These are phyloP conservation scores for Penicillium sp. DNA, from an alignment of 2,329 filamentous ascomycete species.

Conservation along the genomic window DNA sequence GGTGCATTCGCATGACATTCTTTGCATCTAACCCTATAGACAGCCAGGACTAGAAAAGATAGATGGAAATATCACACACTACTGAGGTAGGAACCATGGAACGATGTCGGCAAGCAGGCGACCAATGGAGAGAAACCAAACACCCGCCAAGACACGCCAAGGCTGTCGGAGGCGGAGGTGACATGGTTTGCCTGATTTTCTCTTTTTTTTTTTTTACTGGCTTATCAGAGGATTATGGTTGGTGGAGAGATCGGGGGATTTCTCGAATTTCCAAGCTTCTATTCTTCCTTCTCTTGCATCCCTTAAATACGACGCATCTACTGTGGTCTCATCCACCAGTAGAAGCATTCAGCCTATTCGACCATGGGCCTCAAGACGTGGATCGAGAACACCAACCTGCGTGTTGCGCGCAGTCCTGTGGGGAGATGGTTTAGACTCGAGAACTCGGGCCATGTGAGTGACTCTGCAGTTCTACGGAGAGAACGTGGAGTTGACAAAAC, in stretches of 20 bases:
- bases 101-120: too few relatives aligned
- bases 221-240: slow-evolving; percentile 18
- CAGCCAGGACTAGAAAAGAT: not conserved
- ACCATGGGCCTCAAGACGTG: slow-evolving; percentile 16
- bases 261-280: slow-evolving; percentile 1
- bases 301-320: slow-evolving; percentile 11
- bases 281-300: not conserved
- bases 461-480: not conserved
- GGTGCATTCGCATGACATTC: not conserved
- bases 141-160: slow-evolving; percentile 12
- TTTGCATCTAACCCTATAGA: not conserved
- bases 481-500: not conserved
- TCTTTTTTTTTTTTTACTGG: slow-evolving; percentile 12
- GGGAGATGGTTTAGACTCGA: slow-evolving; percentile 75
- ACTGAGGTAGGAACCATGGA: too few relatives aligned
- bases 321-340: not conserved
- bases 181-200: slow-evolving; percentile 11
- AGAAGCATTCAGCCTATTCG: not conserved
- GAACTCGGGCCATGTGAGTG: slow-evolving; percentile 71
- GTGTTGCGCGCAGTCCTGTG: slow-evolving; percentile 59
- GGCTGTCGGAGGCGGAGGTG: slow-evolving; percentile 6
- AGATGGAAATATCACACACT: too few relatives aligned
- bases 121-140: slow-evolving; percentile 9
- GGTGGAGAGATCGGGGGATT: slow-evolving; percentile 9
- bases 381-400: slow-evolving; percentile 27